Evolutionary conservation across 495 filamentous ascomycete genomes (phyloP).

Genomic region (Xylaria scruposa): DNA sequence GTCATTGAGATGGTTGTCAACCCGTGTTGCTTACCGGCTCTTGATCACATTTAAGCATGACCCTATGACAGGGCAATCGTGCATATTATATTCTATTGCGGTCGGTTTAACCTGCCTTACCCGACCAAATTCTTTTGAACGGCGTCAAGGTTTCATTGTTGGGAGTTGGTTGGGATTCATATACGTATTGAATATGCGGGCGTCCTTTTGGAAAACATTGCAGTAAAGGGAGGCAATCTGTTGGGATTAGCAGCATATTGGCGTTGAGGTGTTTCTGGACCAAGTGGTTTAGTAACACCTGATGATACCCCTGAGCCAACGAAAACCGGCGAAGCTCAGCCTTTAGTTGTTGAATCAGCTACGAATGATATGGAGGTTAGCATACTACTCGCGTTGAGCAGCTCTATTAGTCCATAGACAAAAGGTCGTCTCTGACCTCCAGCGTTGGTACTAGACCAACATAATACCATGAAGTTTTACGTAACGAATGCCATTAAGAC

Average conservation of each 20-base stretch:
- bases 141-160: slow-evolving; percentile 4
- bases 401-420: slow-evolving; percentile 12
- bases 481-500: neutral
- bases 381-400: neutral
- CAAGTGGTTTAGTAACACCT: slow-evolving; percentile 37
- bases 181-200: slow-evolving; percentile 23
- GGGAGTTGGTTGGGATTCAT: slow-evolving; percentile 19
- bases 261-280: slow-evolving; percentile 38
- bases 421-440: neutral
- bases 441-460: slow-evolving; percentile 14
- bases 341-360: neutral
- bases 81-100: slow-evolving; percentile 30
- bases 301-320: slow-evolving; percentile 35
- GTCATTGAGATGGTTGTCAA: slow-evolving; percentile 22
- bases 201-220: slow-evolving; percentile 25
- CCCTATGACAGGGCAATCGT: slow-evolving; percentile 27
- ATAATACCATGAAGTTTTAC: neutral
- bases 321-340: neutral
- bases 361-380: neutral
- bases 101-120: slow-evolving; percentile 25
- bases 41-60: slow-evolving; percentile 32
- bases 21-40: slow-evolving; percentile 26
- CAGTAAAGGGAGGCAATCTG: slow-evolving; percentile 11
- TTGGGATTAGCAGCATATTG: slow-evolving; percentile 19
- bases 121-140: slow-evolving; percentile 13